A percentile compares a stretch with the other conserved stretches of the same genome.
These are phyloP conservation scores for Schrenkiella parvula DNA, from an alignment of 345 rosid genomes.

Conservation along the genomic window DNA sequence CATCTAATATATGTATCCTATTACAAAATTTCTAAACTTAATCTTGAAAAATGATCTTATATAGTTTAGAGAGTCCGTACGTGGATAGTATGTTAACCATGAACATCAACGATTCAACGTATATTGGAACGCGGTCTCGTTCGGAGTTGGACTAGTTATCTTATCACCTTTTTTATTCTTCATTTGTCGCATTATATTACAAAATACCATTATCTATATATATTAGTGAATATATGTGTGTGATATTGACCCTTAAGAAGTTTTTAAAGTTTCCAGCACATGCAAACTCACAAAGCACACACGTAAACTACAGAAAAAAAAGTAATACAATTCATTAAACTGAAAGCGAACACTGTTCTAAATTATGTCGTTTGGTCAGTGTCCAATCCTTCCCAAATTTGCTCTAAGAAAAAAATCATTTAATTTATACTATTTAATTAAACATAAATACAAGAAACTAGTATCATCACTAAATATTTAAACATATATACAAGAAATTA, in stretches of 20 bases:
- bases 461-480: no score
- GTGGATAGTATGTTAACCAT: conserved; percentile 25
- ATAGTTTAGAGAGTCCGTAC: conserved; percentile 11
- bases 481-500: no score
- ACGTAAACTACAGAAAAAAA: background rate
- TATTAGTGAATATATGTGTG: background rate
- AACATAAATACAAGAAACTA: background rate
- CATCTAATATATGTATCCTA: conserved; percentile 10
- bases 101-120: background rate
- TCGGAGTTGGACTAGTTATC: conserved; percentile 7
- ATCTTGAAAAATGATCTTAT: background rate
- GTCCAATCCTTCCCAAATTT: background rate
- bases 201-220: background rate
- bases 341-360: background rate
- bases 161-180: background rate
- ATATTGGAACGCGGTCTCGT: conserved; percentile 13
- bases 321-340: background rate
- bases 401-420: background rate
- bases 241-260: conserved; percentile 12
- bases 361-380: background rate
- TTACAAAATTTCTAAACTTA: background rate
- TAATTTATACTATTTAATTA: background rate
- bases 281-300: background rate
- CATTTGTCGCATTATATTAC: background rate
- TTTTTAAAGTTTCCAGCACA: conserved; percentile 2